phyloP scores from a whole-genome alignment of 228 moss, liverwort and hornwort species.

The Sphagnum fallax region DNA sequence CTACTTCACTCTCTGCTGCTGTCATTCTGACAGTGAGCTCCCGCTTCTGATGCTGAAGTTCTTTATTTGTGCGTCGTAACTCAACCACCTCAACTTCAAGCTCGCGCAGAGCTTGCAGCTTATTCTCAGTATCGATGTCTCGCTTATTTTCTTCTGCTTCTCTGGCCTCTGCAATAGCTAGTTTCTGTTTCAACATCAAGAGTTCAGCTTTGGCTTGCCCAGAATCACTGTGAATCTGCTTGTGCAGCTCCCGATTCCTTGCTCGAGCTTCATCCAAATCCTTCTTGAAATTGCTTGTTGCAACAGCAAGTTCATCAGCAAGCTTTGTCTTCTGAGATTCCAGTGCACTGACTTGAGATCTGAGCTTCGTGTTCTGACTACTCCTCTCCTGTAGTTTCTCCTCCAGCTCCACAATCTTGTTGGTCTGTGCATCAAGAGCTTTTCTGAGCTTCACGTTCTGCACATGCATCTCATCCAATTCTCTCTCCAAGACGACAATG shows the following conservation, averaged over 20 bases:
- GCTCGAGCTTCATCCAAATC: slow-evolving; percentile 63
- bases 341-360: slow-evolving; percentile 21
- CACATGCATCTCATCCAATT: slow-evolving; percentile 41
- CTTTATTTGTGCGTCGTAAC: slow-evolving; percentile 76
- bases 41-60: slow-evolving; percentile 76
- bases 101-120: slow-evolving; percentile 65
- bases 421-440: slow-evolving; percentile 52
- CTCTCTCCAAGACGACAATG: slow-evolving; percentile 51
- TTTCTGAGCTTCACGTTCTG: slow-evolving; percentile 13
- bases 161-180: slow-evolving; percentile 49
- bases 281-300: slow-evolving; percentile 46
- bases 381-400: slow-evolving; percentile 50
- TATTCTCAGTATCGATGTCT: slow-evolving; percentile 69
- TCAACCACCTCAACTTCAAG: slow-evolving; percentile 85
- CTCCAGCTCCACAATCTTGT: slow-evolving; percentile 53
- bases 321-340: slow-evolving; percentile 41
- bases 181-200: slow-evolving; percentile 67
- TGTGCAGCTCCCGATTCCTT: slow-evolving; percentile 65
- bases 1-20: slow-evolving; percentile 63
- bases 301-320: slow-evolving; percentile 39
- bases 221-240: slow-evolving; percentile 53
- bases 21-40: slow-evolving; percentile 66
- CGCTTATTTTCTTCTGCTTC: slow-evolving; percentile 48
- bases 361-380: slow-evolving; percentile 10
- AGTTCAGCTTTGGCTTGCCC: slow-evolving; percentile 77